Evolutionary conservation across 1,284 basidiomycete species (phyloP), one percentile per base, ranked within the genome.

Genomic region (Rhodotorula sp.): DNA sequence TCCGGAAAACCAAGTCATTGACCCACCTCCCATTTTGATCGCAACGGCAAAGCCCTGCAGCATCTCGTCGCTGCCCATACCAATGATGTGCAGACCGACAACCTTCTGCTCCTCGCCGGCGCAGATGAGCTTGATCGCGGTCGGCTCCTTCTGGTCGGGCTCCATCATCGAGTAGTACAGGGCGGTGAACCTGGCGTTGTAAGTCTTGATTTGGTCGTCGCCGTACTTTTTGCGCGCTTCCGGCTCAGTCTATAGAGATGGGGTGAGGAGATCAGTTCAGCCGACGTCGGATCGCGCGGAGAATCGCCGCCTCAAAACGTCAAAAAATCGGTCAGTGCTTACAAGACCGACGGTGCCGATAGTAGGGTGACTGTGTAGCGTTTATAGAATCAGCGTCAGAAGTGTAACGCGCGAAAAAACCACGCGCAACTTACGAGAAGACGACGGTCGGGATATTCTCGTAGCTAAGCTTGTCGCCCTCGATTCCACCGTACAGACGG

Each of bases 31-130:
- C 93, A 97, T 94, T 86, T 97, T 97, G 78, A 99, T 85, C 18
- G 95, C 95, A 26, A 97, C 92, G 2, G 85, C 92, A 80, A 98
- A 95, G 73, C 94, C 94, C 85, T 98, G 95, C 83, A 95, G 83
- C 77, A 91, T 87, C 83, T 98, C 95, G 80, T 98, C 95, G 73
- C 88, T 90, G 62, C 93, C 93, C 76, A 87, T 79, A 8, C 95
- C 95, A 72, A 98, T 89, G 76, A 97, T 89, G 82, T 99, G 97
- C 64, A 98, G 83, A 26, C 95, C 95, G 26, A 99, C 92, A 52
- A 99, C 90, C 79, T 90, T 91, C 81, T 99, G 93, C 77, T 97
- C 93, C 15, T 87, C 86, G 1, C 94, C 94, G 2, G 86, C 87
- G 70, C 87, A 88, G 77, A 99, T 84, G 59, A 99, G 86, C 84